These are phyloP conservation scores for Diversispora epigaea DNA, from an alignment of 192 early-diverging fungal genomes.

Conservation along the genomic window DNA sequence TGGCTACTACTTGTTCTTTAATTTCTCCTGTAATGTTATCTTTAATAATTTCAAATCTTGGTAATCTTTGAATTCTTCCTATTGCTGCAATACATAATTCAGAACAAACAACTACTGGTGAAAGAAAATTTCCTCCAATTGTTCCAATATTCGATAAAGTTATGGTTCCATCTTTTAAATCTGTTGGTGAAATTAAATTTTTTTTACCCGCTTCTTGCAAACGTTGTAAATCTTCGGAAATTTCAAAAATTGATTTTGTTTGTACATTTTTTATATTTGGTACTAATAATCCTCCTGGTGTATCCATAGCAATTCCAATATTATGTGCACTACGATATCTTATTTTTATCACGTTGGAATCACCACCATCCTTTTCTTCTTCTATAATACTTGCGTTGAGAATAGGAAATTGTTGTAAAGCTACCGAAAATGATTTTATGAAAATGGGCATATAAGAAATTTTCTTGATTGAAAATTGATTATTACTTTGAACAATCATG, in stretches of 20 bases:
- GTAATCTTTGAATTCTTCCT: slow-evolving; percentile 79
- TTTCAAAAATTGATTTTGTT: slow-evolving; percentile 80
- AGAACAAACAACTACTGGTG: slow-evolving; percentile 83
- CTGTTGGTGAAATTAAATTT: slow-evolving; percentile 60
- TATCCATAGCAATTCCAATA: slow-evolving; percentile 97
- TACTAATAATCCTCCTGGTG: slow-evolving; percentile 88
- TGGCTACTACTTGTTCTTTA: slow-evolving; percentile 69
- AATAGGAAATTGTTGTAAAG: slow-evolving; percentile 80
- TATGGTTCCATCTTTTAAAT: slow-evolving; percentile 83
- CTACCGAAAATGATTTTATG: slow-evolving; percentile 84
- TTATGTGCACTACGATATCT: slow-evolving; percentile 81
- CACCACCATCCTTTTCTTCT: slow-evolving; percentile 17
- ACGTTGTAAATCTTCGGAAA: slow-evolving; percentile 80
- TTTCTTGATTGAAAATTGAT: slow-evolving; percentile 61
- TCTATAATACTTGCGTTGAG: slow-evolving; percentile 73
- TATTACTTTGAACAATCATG: slow-evolving; percentile 60
- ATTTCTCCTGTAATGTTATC: slow-evolving; percentile 49
- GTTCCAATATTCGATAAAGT: slow-evolving; percentile 94
- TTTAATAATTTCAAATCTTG: slow-evolving; percentile 70
- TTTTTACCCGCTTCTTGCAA: slow-evolving; percentile 65
- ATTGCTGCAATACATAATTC: slow-evolving; percentile 91
- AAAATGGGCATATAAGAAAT: slow-evolving; percentile 95
- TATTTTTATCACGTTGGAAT: slow-evolving; percentile 55
- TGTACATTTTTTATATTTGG: slow-evolving; percentile 95
- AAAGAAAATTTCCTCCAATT: slow-evolving; percentile 87